phyloP scores from a whole-genome alignment of 495 filamentous ascomycete genomes.

The Hypoxylon perforatum region DNA sequence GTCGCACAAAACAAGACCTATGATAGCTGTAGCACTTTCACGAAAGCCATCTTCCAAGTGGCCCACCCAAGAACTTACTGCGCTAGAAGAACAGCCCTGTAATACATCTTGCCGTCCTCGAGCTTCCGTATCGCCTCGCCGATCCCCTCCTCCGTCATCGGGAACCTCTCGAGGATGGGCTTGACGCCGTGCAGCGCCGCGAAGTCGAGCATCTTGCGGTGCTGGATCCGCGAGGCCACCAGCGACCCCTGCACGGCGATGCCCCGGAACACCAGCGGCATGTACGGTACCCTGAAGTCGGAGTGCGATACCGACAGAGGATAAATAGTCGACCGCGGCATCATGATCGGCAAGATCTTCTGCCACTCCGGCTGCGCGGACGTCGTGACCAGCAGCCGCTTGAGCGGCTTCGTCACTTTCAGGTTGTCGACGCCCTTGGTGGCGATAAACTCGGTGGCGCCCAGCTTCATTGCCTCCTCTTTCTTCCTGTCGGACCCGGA shows the following conservation, averaged over 20 bases:
- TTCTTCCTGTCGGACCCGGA: constrained; percentile 67
- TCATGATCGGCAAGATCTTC: neutral
- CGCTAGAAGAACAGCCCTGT: constrained; percentile 60
- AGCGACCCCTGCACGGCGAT: constrained; percentile 64
- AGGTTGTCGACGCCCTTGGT: constrained; percentile 55
- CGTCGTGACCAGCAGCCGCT: constrained; percentile 62
- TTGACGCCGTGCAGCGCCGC: constrained; percentile 65
- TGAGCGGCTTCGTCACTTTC: constrained; percentile 48
- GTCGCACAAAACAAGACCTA: no score
- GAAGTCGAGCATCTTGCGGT: constrained; percentile 68
- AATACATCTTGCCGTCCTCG: constrained; percentile 67
- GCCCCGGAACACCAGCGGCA: constrained; percentile 58
- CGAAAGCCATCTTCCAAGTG: no score
- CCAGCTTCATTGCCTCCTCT: constrained; percentile 64
- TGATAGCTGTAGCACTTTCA: no score
- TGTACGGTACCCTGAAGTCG: constrained; percentile 66
- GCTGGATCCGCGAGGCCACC: constrained; percentile 60
- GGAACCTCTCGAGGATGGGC: constrained; percentile 66
- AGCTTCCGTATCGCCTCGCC: constrained; percentile 63
- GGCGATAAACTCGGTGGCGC: constrained; percentile 61
- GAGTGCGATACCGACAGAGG: constrained; percentile 58
- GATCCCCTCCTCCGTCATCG: constrained; percentile 65
- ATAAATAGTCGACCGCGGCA: constrained; percentile 16
- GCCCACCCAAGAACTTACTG: neutral
- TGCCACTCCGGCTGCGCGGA: constrained; percentile 56